Evolutionary conservation across 305 asterid species (phyloP), one percentile per base, ranked within the genome.

Genomic region (Fraxinus xanthoxyloides): DNA sequence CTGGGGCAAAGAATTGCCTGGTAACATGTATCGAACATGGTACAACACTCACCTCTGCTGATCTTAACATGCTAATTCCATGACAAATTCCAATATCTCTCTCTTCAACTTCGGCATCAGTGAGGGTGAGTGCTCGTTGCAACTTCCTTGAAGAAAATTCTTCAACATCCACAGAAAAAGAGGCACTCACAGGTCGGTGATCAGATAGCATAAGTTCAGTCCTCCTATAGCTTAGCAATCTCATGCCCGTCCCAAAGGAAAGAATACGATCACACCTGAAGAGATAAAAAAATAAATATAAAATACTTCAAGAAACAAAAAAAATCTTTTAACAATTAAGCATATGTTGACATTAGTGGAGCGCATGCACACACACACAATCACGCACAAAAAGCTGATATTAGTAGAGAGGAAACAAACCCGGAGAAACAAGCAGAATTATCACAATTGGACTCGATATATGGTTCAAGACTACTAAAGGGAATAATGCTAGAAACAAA

Each of bases 251-350:
- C 82, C 99, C 99, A 13, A 79, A 87, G 32, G 97, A 93, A 77
- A 95, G 93, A 74, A 95, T 83, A 7, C 99, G 93, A 80, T 95
- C 99, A 81, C 98, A 94, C 99, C 99, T 95, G 89, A 35, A 79
- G 70, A 72, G 65, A 69, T 70, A 73, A 72, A 34, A 56, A 77
- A 32, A 2, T 31, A 72, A 38, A 38, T 34, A 69, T 31, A 32
- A 75, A 28, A 46, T 15, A 23, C 67, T 76, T 36, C 54, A 26
- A 79, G 5, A 76, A 30, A 38, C 17, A 73, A 6, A 31, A 80
- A 72, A 9, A 40, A 23, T 26, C 19, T 30, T 56, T n/a, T 5
- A 56, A 56, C 12, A 21, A 56, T 56, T 21, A 56, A 19, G 26
- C 23, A 56, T 19, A 56, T 19, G 12, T 6, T 0, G 1, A 56